These are phyloP conservation scores for Astrothelium subdiscretum DNA, from an alignment of 495 filamentous ascomycete genomes.

Conservation along the genomic window DNA sequence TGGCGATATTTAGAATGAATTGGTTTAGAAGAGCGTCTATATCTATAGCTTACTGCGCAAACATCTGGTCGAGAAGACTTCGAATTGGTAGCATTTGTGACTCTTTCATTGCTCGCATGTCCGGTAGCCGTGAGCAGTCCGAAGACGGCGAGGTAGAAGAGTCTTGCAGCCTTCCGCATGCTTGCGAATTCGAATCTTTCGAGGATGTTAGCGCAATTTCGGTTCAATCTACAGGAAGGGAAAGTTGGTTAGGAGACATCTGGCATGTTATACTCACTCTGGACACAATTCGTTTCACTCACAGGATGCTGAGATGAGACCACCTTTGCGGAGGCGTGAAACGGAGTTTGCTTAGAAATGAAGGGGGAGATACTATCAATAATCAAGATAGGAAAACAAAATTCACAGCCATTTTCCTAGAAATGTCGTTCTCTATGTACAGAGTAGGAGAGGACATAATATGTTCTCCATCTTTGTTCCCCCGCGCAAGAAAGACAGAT, in stretches of 20 bases:
- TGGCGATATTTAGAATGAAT: constrained; percentile 10
- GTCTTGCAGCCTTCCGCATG: constrained; percentile 11
- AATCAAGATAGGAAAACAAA: no score
- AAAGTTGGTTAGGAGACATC: neutral
- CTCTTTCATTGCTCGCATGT: constrained; percentile 7
- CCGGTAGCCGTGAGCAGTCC: constrained; percentile 8
- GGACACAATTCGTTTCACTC: neutral
- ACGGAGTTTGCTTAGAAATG: neutral
- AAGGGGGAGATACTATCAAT: no score
- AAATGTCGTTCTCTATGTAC: neutral
- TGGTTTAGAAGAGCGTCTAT: constrained; percentile 10
- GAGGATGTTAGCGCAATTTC: neutral
- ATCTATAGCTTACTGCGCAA: constrained; percentile 50
- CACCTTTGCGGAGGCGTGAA: neutral
- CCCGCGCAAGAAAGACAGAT: neutral
- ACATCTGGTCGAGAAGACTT: constrained; percentile 37
- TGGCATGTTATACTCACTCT: neutral
- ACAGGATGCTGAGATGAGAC: neutral
- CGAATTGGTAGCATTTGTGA: constrained; percentile 13
- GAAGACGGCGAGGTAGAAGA: constrained; percentile 23
- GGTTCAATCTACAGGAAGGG: neutral
- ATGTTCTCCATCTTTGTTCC: neutral
- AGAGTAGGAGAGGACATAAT: neutral
- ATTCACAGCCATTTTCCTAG: neutral
- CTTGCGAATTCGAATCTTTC: neutral